These are phyloP conservation scores for Russula virescens DNA, from an alignment of 768 basidiomycete species.

Conservation along the genomic window DNA sequence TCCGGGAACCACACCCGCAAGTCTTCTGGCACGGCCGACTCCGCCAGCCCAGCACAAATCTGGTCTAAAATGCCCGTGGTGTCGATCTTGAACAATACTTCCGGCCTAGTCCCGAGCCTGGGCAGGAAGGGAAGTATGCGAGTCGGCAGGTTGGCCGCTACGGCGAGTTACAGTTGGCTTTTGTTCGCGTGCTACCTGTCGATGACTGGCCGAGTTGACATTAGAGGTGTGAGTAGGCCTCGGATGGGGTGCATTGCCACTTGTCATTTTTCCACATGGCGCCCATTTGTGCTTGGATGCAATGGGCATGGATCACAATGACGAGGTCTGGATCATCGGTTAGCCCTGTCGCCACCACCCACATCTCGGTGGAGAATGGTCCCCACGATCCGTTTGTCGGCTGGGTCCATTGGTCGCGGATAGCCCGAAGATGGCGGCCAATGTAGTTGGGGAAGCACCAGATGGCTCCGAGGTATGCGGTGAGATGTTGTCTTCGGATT, in stretches of 20 bases:
- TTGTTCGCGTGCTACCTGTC: not conserved
- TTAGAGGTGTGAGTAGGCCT: conserved; percentile 3
- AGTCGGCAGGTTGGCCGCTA: conserved; percentile 1
- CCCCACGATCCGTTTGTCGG: conserved; percentile 6
- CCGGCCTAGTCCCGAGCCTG: not conserved
- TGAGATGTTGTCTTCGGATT: conserved; percentile 7
- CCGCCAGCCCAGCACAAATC: conserved; percentile 4
- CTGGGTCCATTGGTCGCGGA: not conserved
- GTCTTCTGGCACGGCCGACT: not conserved
- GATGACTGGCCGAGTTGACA: not conserved
- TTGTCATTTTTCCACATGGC: conserved; percentile 2
- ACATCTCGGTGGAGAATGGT: conserved; percentile 6
- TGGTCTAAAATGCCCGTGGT: conserved; percentile 7
- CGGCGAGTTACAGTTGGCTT: conserved; percentile 1
- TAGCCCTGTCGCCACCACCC: conserved; percentile 3
- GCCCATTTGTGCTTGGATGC: not conserved
- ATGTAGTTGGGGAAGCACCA: conserved; percentile 9
- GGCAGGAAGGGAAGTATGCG: conserved; percentile 2
- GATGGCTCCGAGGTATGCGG: not conserved
- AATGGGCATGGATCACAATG: conserved; percentile 8
- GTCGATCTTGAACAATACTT: too few species aligned
- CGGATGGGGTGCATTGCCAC: conserved; percentile 10
- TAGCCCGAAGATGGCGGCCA: conserved; percentile 4
- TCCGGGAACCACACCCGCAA: conserved; percentile 4
- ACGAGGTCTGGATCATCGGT: not conserved